phyloP scores from a whole-genome alignment of 768 basidiomycete species.

The Trametes coccinea region DNA sequence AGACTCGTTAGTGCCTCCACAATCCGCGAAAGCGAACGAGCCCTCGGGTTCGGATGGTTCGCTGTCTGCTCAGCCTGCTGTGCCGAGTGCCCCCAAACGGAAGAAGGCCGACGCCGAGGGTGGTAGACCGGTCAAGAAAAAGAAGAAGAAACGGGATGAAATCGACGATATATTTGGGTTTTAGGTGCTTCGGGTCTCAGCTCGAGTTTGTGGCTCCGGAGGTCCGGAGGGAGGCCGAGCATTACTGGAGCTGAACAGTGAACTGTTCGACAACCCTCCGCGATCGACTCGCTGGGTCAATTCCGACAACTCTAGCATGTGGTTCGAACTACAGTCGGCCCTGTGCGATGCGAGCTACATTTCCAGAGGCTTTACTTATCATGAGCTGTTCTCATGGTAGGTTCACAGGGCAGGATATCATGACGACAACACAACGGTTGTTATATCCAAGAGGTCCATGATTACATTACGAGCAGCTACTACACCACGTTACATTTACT shows the following conservation, averaged over 20 bases:
- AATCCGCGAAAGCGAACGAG: background rate
- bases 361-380: too few species aligned
- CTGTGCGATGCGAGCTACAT: too few species aligned
- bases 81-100: conserved; percentile 16
- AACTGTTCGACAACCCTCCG: too few species aligned
- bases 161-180: conserved; percentile 71
- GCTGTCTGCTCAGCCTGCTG: background rate
- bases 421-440: too few species aligned
- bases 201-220: background rate
- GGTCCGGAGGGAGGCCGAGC: background rate
- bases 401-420: too few species aligned
- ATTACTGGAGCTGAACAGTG: too few species aligned
- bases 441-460: background rate
- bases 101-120: conserved; percentile 14
- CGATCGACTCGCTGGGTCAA: too few species aligned
- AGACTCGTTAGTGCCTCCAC: background rate
- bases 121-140: conserved; percentile 36
- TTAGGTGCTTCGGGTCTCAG: conserved; percentile 8
- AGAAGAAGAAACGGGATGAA: conserved; percentile 50
- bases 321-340: background rate
- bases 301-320: background rate
- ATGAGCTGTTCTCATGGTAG: too few species aligned
- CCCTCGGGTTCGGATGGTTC: background rate
- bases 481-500: background rate
- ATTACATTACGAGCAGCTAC: background rate